Evolutionary conservation across 169 alveolate genomes (phyloP), one percentile per base, ranked within the genome.

Genomic region (Sarcocystis neurona): DNA sequence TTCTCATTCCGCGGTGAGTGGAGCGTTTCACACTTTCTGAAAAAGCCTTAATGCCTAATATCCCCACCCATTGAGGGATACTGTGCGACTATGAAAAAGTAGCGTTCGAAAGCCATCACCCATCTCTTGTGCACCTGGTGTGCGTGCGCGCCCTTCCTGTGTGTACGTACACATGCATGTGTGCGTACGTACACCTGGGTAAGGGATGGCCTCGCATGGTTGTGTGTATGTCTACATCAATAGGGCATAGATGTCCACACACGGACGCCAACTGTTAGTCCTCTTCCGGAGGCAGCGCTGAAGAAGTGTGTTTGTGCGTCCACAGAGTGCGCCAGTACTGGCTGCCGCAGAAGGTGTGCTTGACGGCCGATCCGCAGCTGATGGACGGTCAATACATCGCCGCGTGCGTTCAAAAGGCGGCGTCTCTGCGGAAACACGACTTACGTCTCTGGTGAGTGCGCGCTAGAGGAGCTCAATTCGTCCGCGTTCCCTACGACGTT

Each of bases 321-420:
- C 43, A 5, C 91, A 95, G 97, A 78, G 93, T 94, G 15, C 90
- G 97, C 41, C 94, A 94, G 84, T 95, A 92, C 88, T 95, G 97
- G 97, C 63, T 95, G 85, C 97, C 97, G n/a, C 93, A 90, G 92
- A 93, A 92, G 89, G 96, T 94, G 5, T 95, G 95, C 27, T 85
- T 95, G 74, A 94, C 94, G 70, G 91, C 94, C 39, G 95, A 95
- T 34, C 89, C 92, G 37, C 91, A 93, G 43, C 74, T 93, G 66
- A 91, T 95, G 97, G 96, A 94, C 84, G 96, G 96, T 0, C 92
- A 92, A 87, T 87, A 91, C 66, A 56, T 95, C 1, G 85, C 96
- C 0, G 97, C 97, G 0, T 92, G 94, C 53, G 96, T 95, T 23
- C 97, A 95, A 85, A 95, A 95, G 87, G 97, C 97, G 60, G 97